Evolutionary conservation across 257 asterid genomes (phyloP), one percentile per base, ranked within the genome.

Genomic region (Dorcoceras hygrometricum): DNA sequence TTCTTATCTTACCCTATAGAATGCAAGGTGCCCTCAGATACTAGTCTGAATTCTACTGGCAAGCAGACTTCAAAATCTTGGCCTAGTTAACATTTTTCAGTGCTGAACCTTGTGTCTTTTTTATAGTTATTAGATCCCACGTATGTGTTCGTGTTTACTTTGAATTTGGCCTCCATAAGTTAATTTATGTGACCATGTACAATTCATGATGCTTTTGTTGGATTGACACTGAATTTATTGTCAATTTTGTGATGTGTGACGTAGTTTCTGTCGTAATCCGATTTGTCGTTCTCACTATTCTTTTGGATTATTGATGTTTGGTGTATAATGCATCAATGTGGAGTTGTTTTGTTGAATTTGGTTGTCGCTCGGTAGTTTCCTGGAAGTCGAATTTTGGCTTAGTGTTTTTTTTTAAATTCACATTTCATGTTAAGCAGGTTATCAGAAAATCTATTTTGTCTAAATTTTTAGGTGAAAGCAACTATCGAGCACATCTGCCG

Each of bases 401-500:
- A 23, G 57, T 51, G 62, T 65, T 46, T 65, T 65, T 46, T 65
- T 24, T 59, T 65, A 24, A 23, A 20, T 7, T 48, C n/a, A 69
- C 62, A 67, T 68, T 62, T 54, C 23, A 50, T 54, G 51, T 63
- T 12, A 39, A 18, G 23, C 25, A 56, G n/a, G 18, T 54, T 63
- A 32, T 59, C 67, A 53, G 19, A 57, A 39, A 24, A 66, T 73
- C 73, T 69, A 68, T 48, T 76, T 32, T 70, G 8, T 26, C 39
- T 8, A 57, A 53, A 19, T 64, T 27, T 54, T 50, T 54, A 93
- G 99, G 96, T 93, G 56, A 97, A 93, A 78, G 83, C 97, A 67
- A 75, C 95, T 26, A 82, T 90, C 46, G 92, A 90, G 72, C 78
- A 86, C 74, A 88, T 93, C 65, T 88, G 99, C 78, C 83, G 89